phyloP scores from a whole-genome alignment of 2,329 filamentous ascomycete species.

The Trichoderma lentiforme region DNA sequence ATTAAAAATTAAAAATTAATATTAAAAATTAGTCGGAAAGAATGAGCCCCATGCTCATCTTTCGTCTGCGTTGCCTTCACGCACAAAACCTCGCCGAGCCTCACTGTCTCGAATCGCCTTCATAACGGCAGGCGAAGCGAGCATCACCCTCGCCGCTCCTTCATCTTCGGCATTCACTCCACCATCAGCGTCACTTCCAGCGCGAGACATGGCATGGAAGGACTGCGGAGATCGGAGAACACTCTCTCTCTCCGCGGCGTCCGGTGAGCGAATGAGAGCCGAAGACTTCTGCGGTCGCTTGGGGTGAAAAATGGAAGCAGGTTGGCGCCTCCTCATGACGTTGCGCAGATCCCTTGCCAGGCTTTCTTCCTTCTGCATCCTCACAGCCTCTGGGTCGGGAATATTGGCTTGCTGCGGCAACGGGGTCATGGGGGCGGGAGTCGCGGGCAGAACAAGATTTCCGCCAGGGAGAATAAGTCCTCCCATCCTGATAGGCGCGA shows the following conservation, averaged over 20 bases:
- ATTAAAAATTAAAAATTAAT: slow-evolving; percentile 8
- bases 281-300: slow-evolving; percentile 13
- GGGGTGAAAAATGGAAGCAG: slow-evolving; percentile 14
- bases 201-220: background rate
- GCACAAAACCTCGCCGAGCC: background rate
- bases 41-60: slow-evolving; percentile 8
- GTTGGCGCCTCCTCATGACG: slow-evolving; percentile 17
- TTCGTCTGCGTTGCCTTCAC: slow-evolving; percentile 14
- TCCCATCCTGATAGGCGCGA: slow-evolving; percentile 17
- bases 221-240: slow-evolving; percentile 12
- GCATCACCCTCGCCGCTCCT: background rate
- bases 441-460: slow-evolving; percentile 12
- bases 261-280: slow-evolving; percentile 16
- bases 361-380: slow-evolving; percentile 16
- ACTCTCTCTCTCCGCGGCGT: slow-evolving; percentile 14
- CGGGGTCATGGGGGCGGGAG: slow-evolving; percentile 11
- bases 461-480: slow-evolving; percentile 18
- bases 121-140: slow-evolving; percentile 17
- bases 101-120: slow-evolving; percentile 10
- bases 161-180: slow-evolving; percentile 2
- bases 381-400: slow-evolving; percentile 7
- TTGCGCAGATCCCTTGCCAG: slow-evolving; percentile 16
- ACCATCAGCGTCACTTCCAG: background rate
- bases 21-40: background rate
- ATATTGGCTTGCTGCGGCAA: slow-evolving; percentile 6